phyloP scores from a whole-genome alignment of 2,329 filamentous ascomycete species.

The Scytalidium lignicola region DNA sequence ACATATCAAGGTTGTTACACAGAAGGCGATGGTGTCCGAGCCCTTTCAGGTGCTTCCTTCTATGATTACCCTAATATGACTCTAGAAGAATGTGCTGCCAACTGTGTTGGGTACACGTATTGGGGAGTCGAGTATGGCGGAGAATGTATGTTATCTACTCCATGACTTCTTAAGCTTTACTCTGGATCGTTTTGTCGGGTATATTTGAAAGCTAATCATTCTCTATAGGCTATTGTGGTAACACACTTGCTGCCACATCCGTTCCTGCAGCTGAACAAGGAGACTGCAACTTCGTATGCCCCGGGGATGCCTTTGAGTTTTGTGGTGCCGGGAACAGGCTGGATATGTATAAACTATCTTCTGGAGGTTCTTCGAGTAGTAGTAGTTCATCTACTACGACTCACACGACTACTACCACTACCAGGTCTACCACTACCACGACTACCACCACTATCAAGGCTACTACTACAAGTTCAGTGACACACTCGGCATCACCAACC shows the following conservation, averaged over 20 bases:
- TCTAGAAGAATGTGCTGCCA: conserved; percentile 14
- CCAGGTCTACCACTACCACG: too few relatives aligned
- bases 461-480: not conserved
- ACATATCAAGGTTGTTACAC: conserved; percentile 21
- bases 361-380: not conserved
- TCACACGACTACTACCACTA: not conserved
- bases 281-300: conserved; percentile 13
- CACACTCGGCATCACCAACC: conserved; percentile 2
- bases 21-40: conserved; percentile 12
- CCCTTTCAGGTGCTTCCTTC: conserved; percentile 11
- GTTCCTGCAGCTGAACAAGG: conserved; percentile 1
- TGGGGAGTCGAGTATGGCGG: conserved; percentile 15
- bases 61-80: conserved; percentile 21
- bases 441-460: too few relatives aligned
- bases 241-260: conserved; percentile 8
- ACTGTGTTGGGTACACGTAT: conserved; percentile 15
- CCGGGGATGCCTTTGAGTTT: conserved; percentile 10
- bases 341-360: not conserved
- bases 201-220: not conserved
- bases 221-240: conserved; percentile 12
- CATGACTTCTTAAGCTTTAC: not conserved
- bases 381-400: not conserved
- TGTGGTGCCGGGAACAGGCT: conserved; percentile 13
- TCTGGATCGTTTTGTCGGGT: not conserved
- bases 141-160: conserved; percentile 4